These are phyloP conservation scores for Serendipita vermifera DNA, from an alignment of 768 basidiomycete species.

Conservation along the genomic window DNA sequence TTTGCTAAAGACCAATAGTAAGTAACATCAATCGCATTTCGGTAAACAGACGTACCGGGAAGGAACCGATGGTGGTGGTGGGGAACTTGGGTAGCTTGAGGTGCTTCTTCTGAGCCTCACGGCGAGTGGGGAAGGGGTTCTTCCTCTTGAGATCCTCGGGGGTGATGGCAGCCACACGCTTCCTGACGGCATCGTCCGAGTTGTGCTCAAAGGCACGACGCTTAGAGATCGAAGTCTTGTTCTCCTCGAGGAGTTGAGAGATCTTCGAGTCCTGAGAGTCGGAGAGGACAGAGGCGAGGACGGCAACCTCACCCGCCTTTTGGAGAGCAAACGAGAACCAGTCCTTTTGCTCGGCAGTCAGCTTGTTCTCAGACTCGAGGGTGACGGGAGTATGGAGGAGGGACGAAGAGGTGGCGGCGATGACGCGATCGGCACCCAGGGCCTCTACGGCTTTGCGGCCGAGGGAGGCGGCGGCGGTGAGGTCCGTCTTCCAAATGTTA, in stretches of 20 bases:
- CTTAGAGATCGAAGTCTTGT: constrained; percentile 80
- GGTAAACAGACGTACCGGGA: constrained; percentile 51
- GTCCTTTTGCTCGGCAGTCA: constrained; percentile 79
- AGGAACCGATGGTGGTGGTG: constrained; percentile 96
- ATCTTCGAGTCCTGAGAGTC: constrained; percentile 67
- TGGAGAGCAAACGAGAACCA: constrained; percentile 99
- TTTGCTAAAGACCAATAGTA: constrained; percentile 49
- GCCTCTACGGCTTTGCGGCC: constrained; percentile 73
- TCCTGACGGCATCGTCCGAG: constrained; percentile 90
- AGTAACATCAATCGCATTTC: constrained; percentile 4
- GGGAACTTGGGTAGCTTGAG: constrained; percentile 93
- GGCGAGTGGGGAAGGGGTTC: constrained; percentile 76
- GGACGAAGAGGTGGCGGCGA: constrained; percentile 92
- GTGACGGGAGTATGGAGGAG: constrained; percentile 98
- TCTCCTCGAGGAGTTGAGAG: constrained; percentile 67
- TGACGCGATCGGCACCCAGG: constrained; percentile 78
- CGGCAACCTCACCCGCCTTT: constrained; percentile 84
- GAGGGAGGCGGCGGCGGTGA: constrained; percentile 64
- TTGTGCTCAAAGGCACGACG: constrained; percentile 88
- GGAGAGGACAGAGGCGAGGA: constrained; percentile 72
- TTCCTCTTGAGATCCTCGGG: constrained; percentile 75
- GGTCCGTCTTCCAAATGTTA: constrained; percentile 99
- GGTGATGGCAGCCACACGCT: constrained; percentile 86
- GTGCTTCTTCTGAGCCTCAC: constrained; percentile 77
- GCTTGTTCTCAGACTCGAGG: constrained; percentile 79